Base-by-base conservation (phyloP, 2,329 filamentous ascomycete genomes). In the Nemania sp. region DNA sequence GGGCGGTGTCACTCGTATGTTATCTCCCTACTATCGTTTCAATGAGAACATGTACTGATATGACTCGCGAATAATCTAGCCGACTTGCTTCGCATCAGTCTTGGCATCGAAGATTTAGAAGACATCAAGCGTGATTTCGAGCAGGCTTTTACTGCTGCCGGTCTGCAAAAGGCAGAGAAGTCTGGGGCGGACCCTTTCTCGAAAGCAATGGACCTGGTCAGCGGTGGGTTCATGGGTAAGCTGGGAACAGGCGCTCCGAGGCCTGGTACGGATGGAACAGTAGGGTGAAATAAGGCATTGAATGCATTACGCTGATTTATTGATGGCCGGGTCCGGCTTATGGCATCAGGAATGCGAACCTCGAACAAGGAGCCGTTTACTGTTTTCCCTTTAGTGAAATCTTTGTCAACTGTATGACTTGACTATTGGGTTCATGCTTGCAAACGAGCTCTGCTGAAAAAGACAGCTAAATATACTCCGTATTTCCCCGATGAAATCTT, bases 91-190 rank as follows among this genome's bases (percentile, higher is more conserved):
- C 81, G 86, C 51, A 85, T 88, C 61, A 88, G 84, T 1, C 84
- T 89, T 49, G 86, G 86, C 47, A 89, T 82, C 6, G 86, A 89
- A 69, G 85, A 88, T 64, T 86, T 89, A 59, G 85, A 88, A 70
- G 86, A 90, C 63, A 89, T 90, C 65, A 85, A 84, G 62, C 79
- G 79, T 26, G 86, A 89, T 68, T 89, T 90, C 64, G 82, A 86
- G 68, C 86, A 88, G 70, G 83, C 82, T 0, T 86, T 88, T 67
- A 72, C 75, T 47, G 72, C 75, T n/a, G 71, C 68, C 9, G 64
- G 61, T 15, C 61, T 71, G 17, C 49, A 57, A 14, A 58, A 61
- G 43, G 64, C 67, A 39, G 36, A 59, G 1, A 69, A 68, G 57
- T 51, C 52, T 9, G 56, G 56, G 24, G 57, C 31, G 6, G 67